Base-by-base conservation (phyloP, 2,329 filamentous ascomycete genomes). In the Fusarium tricinctum region DNA sequence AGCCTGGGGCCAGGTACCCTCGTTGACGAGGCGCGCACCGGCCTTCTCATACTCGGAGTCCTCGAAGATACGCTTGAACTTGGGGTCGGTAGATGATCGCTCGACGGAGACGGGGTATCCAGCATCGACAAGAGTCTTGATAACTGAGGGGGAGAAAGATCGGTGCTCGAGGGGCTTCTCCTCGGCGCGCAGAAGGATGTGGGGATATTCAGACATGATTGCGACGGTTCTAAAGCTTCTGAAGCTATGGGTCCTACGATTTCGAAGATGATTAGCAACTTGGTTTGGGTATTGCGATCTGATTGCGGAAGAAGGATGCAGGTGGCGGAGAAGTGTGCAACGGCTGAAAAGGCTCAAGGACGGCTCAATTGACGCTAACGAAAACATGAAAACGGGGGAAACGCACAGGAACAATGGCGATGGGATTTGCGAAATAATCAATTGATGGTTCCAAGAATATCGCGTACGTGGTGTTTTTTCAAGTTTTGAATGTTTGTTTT, bases 71-170 rank as follows among this genome's bases (percentile, higher is more conserved):
- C 91, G 85, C 75, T 87, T 85, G n/a, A 86, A 85, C 61, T 86
- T 88, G 48, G 74, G 71, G 54, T 78, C 70, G 64, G 76, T 74
- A 17, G 75, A 72, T 6, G 74, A 78, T 63, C 86, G 84, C 82
- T 93, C 91, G 49, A 92, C 87, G 49, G 86, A 86, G 71, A 93
- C 85, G 23, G 83, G 83, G 77, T 92, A 93, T 64, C 91, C 91
- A 40, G 89, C 89, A 67, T 91, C 85, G 54, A 92, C 81, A 53
- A 93, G 85, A 54, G 76, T 63, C 47, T 82, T 81, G 60, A 81
- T 86, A 64, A 85, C 78, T 50, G 83, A 81, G 61, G 85, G 77
- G 13, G 77, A 78, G 63, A 79, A 73, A n/a, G 71, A 73, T 33
- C 71, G 71, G 38, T 73, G 71, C 64, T 73, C 71, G 64, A 88